Evolutionary conservation across 257 asterid genomes (phyloP).

Genomic region (Solanum infundibuliforme): DNA sequence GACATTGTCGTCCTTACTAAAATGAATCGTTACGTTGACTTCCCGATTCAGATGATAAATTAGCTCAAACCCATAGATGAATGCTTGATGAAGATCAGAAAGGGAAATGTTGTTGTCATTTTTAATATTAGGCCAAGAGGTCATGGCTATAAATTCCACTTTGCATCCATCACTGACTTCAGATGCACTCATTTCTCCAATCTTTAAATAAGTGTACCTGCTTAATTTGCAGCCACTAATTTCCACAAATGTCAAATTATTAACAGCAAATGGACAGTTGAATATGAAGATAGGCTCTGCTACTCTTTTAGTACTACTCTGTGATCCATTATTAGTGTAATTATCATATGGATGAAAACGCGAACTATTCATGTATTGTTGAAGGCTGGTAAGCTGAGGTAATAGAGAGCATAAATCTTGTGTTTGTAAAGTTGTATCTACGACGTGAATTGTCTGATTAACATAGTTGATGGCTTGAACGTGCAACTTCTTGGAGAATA

Average conservation of each 20-base stretch:
- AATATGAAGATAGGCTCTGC: background rate
- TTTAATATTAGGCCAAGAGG: conserved; percentile 4
- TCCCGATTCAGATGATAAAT: background rate
- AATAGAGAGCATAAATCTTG: conserved; percentile 7
- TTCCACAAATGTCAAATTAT: background rate
- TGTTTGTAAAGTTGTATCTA: background rate
- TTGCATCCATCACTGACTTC: conserved; percentile 2
- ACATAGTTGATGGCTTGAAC: conserved; percentile 9
- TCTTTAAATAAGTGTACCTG: conserved; percentile 7
- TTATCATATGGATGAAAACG: background rate
- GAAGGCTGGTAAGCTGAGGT: background rate
- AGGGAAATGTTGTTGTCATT: background rate
- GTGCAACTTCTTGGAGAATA: background rate
- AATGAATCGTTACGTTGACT: background rate
- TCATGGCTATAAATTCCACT: background rate
- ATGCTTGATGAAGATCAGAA: conserved; percentile 8
- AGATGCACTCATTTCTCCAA: background rate
- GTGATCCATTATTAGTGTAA: background rate
- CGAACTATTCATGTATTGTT: background rate
- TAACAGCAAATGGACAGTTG: conserved; percentile 12
- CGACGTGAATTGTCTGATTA: conserved; percentile 12
- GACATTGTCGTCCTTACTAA: background rate
- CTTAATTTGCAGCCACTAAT: background rate
- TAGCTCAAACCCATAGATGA: conserved; percentile 19
- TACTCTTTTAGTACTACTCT: background rate